Base-by-base conservation (phyloP, 2,329 filamentous ascomycete genomes). In the Pseudogymnoascus sp. region DNA sequence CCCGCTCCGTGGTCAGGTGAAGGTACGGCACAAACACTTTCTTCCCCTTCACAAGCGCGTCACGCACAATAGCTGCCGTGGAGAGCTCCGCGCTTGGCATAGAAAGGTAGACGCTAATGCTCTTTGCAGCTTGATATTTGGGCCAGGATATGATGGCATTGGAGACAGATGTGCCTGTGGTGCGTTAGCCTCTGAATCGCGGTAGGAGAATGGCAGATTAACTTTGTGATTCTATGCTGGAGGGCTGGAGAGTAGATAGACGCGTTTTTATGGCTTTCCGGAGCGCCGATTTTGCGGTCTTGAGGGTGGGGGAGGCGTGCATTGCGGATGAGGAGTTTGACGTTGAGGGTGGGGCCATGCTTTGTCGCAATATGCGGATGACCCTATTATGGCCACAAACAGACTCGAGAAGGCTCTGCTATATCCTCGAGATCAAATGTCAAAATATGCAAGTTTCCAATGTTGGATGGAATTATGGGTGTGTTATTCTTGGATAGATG, bases 1-100 rank as follows among this genome's bases (percentile, higher is more conserved):
- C 60, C 39, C 13, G 77, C 65, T 78, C 73, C 4, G 79, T 79
- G 31, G 80, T 80, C 70, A 82, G 86, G 77, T 95, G 88, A 62
- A 96, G 88, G 73, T 95, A 97, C 0, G 95, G 95, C 60, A 99
- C 87, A 75, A 92, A 98, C 65, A 99, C 92, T 66, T 88, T 81
- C 77, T 98, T 99, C 41, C 90, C 91, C 3, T 80, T 76, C 6
- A 78, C 77, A 25, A 99, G 80, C 11, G 93, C 93, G 79, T 97
- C 85, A 28, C 85, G 84, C 7, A 98, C 91, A 63, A 98, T 91
- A 60, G 81, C 79, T 62, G 88, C 86, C 1, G 95, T 99, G 69
- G 92, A 90, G 25, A 96, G 84, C 78, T 99, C 95, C 23, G 88
- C 89, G 8, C 81, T 79, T 0, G 93, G 92, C 95, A 99, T 99